Evolutionary conservation across 2,329 filamentous ascomycete genomes (phyloP).

Genomic region (Aspergillus tanneri): DNA sequence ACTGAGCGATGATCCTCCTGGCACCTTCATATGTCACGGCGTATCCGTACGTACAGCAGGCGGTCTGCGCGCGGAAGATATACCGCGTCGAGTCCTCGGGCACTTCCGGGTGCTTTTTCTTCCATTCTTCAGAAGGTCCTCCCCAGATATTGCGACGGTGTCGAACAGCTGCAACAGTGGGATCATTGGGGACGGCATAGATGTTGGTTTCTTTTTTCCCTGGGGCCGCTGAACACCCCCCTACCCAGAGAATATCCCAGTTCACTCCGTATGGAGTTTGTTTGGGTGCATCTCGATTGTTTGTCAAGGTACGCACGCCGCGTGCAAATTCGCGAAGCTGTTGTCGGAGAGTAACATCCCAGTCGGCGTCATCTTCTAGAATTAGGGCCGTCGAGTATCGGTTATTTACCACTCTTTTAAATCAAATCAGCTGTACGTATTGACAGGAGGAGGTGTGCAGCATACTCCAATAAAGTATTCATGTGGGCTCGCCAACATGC

Average conservation of each 20-base stretch:
- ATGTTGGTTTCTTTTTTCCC: conserved; percentile 29
- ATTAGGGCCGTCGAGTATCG: conserved; percentile 52
- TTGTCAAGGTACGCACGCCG: conserved; percentile 30
- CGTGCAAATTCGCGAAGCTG: conserved; percentile 47
- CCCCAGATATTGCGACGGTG: conserved; percentile 22
- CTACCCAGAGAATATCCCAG: conserved; percentile 56
- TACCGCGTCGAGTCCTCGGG: conserved; percentile 38
- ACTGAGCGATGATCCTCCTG: conserved; percentile 36
- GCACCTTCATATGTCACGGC: conserved; percentile 41
- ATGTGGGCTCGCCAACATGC: conserved; percentile 46
- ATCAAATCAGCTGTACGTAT: background rate
- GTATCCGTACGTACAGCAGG: conserved; percentile 40
- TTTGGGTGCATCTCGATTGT: conserved; percentile 25
- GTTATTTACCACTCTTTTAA: conserved; percentile 44
- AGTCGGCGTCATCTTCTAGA: conserved; percentile 59
- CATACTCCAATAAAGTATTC: conserved; percentile 36
- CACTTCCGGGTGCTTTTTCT: conserved; percentile 15
- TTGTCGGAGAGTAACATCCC: conserved; percentile 53
- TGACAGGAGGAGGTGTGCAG: background rate
- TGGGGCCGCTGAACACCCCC: conserved; percentile 46
- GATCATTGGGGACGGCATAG: conserved; percentile 32
- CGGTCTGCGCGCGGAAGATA: conserved; percentile 34
- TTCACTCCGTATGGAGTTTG: conserved; percentile 51
- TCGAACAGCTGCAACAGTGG: conserved; percentile 23
- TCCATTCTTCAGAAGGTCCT: conserved; percentile 22